A percentile compares a stretch with the other conserved stretches of the same genome.
Evolutionary conservation across 179 eudicot species (phyloP).

Genomic region (Beta corolliflora): DNA sequence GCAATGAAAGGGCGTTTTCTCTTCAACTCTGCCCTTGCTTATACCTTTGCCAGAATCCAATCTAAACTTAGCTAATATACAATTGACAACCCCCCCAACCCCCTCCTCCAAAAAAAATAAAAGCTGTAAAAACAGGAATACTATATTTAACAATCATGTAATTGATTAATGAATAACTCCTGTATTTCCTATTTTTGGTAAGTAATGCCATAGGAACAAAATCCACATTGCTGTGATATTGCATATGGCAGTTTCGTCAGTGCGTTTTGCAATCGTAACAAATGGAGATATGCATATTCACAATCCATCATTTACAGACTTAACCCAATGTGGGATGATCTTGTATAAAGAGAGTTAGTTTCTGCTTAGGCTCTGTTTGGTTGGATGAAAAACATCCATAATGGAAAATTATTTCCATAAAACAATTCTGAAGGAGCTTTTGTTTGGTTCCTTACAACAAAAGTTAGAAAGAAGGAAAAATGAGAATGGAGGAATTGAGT

Average conservation of each 20-base stretch:
- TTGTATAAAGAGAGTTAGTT: background rate
- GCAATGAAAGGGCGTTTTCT: background rate
- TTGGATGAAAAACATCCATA: no score
- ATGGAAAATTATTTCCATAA: no score
- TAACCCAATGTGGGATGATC: background rate
- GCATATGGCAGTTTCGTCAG: background rate
- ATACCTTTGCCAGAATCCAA: background rate
- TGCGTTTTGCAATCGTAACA: background rate
- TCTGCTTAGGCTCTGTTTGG: no score
- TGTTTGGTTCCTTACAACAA: no score
- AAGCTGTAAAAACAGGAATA: background rate
- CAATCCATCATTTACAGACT: background rate
- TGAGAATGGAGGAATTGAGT: no score
- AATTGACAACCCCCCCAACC: background rate
- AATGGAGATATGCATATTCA: background rate
- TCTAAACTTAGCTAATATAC: background rate
- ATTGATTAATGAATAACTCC: background rate
- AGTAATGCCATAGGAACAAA: background rate
- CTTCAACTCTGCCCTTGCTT: background rate
- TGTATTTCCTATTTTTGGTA: background rate
- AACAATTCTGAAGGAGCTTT: no score
- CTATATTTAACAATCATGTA: conserved; percentile 1
- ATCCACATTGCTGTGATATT: background rate
- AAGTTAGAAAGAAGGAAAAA: no score
- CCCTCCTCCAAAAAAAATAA: background rate